These are phyloP conservation scores for Elongisporangium senticosum DNA, from an alignment of 352 stramenopile genomes.

Conservation along the genomic window DNA sequence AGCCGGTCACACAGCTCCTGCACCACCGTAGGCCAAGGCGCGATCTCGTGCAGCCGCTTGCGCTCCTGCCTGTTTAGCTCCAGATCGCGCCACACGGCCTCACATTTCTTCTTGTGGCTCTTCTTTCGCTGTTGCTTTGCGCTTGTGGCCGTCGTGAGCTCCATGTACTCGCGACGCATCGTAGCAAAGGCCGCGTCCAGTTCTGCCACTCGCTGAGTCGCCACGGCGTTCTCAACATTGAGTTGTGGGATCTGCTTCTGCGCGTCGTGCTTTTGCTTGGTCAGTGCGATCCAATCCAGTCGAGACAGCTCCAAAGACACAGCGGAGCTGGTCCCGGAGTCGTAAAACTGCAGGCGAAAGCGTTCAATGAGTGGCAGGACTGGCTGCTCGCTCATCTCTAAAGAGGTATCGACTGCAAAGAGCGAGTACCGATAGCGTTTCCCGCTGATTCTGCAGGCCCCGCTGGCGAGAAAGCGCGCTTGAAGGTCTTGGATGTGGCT, in stretches of 20 bases:
- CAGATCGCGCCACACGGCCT: constrained; percentile 15
- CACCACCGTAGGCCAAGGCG: constrained; percentile 30
- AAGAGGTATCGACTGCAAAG: constrained; percentile 15
- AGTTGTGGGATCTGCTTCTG: constrained; percentile 33
- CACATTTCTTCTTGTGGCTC: constrained; percentile 25
- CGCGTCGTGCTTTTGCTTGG: constrained; percentile 33
- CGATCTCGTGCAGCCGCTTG: constrained; percentile 10
- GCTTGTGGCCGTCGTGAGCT: constrained; percentile 1
- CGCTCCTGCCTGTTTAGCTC: constrained; percentile 14
- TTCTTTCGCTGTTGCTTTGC: constrained; percentile 15
- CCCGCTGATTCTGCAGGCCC: constrained; percentile 15
- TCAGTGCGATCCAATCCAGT: constrained; percentile 37
- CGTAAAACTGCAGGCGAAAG: constrained; percentile 39
- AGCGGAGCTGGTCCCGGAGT: constrained; percentile 11
- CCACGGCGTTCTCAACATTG: constrained; percentile 2
- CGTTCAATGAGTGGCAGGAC: constrained; percentile 1
- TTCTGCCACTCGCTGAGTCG: constrained; percentile 10
- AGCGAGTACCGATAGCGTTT: constrained; percentile 25
- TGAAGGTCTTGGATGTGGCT: constrained; percentile 15
- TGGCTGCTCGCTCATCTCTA: constrained; percentile 1
- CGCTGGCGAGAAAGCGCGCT: constrained; percentile 13
- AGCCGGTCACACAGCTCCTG: constrained; percentile 33
- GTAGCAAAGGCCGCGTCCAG: constrained; percentile 7
- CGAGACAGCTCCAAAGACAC: constrained; percentile 17
- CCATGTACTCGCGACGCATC: constrained; percentile 8